phyloP scores from a whole-genome alignment of 768 basidiomycete species.

The Boletellus emodensis region DNA sequence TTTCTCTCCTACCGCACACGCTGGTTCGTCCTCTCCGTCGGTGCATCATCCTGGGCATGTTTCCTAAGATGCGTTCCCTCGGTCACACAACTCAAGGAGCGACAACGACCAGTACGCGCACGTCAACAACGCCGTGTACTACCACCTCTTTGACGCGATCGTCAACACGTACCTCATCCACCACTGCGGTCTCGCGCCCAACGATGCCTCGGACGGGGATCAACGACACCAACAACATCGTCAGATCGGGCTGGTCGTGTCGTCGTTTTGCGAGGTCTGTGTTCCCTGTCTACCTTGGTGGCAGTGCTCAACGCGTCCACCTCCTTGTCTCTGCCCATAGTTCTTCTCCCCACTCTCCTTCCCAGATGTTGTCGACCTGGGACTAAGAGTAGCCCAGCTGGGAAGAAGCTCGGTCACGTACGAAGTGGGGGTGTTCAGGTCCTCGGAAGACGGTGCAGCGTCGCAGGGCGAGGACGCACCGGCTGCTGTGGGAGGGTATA shows the following conservation, averaged over 20 bases:
- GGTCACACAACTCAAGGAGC: slow-evolving; percentile 46
- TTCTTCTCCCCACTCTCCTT: slow-evolving; percentile 74
- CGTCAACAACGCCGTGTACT: slow-evolving; percentile 78
- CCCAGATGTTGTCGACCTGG: slow-evolving; percentile 66
- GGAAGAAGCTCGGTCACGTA: slow-evolving; percentile 77
- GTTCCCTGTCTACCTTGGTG: not conserved
- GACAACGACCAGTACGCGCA: slow-evolving; percentile 87
- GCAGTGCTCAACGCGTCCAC: not conserved
- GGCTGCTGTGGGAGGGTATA: slow-evolving; percentile 55
- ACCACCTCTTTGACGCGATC: slow-evolving; percentile 78
- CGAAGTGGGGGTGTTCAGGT: slow-evolving; percentile 72
- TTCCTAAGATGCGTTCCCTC: too few relatives aligned
- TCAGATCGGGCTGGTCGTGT: slow-evolving; percentile 73
- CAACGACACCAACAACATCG: not conserved
- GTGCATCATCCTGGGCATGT: not conserved
- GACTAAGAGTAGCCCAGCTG: slow-evolving; percentile 61
- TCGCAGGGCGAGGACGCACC: slow-evolving; percentile 19
- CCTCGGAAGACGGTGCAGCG: not conserved
- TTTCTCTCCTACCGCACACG: slow-evolving; percentile 63
- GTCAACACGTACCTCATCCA: slow-evolving; percentile 76
- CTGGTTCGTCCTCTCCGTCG: slow-evolving; percentile 43
- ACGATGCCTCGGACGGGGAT: not conserved
- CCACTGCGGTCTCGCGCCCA: slow-evolving; percentile 51
- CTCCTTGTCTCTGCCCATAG: slow-evolving; percentile 25
- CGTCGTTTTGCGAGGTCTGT: slow-evolving; percentile 64